These are phyloP conservation scores for Starmerella bombicola DNA, from an alignment of 805 yeast genomes.

Conservation along the genomic window DNA sequence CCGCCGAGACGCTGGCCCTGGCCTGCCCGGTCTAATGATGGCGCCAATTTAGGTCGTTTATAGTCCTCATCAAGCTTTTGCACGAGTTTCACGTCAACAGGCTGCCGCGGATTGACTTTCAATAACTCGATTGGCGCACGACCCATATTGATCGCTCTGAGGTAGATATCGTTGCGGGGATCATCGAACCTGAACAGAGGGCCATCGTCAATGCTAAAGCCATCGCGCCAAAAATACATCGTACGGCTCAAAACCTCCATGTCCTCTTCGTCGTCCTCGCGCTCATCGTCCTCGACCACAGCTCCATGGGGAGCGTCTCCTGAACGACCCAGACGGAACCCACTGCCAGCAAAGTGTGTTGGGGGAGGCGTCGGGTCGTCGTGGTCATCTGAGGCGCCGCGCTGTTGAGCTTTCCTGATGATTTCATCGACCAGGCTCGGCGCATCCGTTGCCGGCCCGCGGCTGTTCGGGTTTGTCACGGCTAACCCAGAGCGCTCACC, in stretches of 20 bases:
- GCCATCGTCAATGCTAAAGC: conserved; percentile 92
- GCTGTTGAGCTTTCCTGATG: conserved; percentile 28
- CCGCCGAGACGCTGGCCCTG: conserved; percentile 77
- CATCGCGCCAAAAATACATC: conserved; percentile 91
- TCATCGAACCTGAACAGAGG: conserved; percentile 77
- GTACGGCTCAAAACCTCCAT: conserved; percentile 57
- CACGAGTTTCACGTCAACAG: conserved; percentile 80
- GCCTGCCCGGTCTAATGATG: conserved; percentile 59
- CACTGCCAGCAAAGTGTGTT: conserved; percentile 25
- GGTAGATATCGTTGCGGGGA: conserved; percentile 67
- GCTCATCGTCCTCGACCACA: conserved; percentile 10
- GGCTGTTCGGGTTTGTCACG: conserved; percentile 52
- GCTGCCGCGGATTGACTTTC: conserved; percentile 79
- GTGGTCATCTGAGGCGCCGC: conserved; percentile 12
- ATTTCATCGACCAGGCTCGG: conserved; percentile 28
- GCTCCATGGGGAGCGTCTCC: conserved; percentile 16
- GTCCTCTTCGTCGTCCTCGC: conserved; percentile 5
- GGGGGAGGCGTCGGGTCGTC: neutral
- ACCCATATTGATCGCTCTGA: conserved; percentile 74
- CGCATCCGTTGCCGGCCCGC: neutral
- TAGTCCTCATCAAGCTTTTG: conserved; percentile 73
- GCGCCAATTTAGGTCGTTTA: conserved; percentile 47
- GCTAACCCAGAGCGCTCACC: conserved; percentile 65
- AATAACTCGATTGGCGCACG: conserved; percentile 78
- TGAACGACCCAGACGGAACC: conserved; percentile 28